A percentile compares a stretch with the other conserved stretches of the same genome.
phyloP scores from a whole-genome alignment of 805 yeast genomes.

The Candida boleticola region DNA sequence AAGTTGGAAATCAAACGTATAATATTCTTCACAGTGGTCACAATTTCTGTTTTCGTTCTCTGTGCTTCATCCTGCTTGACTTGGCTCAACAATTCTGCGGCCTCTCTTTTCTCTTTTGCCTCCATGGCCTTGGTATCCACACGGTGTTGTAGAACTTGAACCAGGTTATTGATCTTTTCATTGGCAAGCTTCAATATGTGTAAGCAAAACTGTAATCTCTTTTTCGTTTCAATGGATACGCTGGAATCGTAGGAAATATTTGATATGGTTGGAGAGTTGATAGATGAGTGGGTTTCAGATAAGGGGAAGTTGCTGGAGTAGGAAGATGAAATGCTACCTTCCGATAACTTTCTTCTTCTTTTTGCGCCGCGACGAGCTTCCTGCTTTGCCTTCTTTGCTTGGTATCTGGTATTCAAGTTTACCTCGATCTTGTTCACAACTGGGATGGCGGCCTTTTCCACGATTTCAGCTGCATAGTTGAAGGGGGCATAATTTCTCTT shows the following conservation, averaged over 20 bases:
- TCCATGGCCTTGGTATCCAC: constrained; percentile 46
- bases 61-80: constrained; percentile 18
- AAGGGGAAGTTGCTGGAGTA: constrained; percentile 2
- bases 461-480: constrained; percentile 60
- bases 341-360: background rate
- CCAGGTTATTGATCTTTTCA: constrained; percentile 66
- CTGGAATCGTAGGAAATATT: constrained; percentile 23
- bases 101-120: constrained; percentile 20
- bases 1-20: constrained; percentile 83
- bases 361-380: constrained; percentile 3
- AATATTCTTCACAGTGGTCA: constrained; percentile 84
- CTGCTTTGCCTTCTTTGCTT: constrained; percentile 21
- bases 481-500: constrained; percentile 48
- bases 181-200: constrained; percentile 81
- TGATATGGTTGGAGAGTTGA: background rate
- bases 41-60: constrained; percentile 74
- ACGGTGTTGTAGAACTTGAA: constrained; percentile 54
- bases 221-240: constrained; percentile 68
- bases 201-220: constrained; percentile 72
- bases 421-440: constrained; percentile 49
- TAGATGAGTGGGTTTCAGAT: background rate
- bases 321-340: too few species aligned
- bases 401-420: constrained; percentile 41
- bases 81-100: constrained; percentile 15
- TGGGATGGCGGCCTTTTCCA: constrained; percentile 55